phyloP scores from a whole-genome alignment of 257 asterid genomes.

The Buddleja alternifolia region DNA sequence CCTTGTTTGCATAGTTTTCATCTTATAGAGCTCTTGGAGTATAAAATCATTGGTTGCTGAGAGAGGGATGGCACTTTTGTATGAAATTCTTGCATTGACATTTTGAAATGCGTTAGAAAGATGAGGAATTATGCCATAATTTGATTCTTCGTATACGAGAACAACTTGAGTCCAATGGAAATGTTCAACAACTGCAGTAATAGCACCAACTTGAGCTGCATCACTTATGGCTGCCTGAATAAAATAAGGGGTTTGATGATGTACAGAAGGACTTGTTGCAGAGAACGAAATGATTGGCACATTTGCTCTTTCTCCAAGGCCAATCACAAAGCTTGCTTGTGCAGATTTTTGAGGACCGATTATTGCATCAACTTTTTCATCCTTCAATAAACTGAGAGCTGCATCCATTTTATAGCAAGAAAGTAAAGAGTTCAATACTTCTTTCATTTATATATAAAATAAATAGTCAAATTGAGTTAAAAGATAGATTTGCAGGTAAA shows the following conservation, averaged over 20 bases:
- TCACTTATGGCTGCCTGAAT: constrained; percentile 34
- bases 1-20: constrained; percentile 49
- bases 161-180: constrained; percentile 42
- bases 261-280: constrained; percentile 29
- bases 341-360: constrained; percentile 37
- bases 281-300: constrained; percentile 41
- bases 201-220: constrained; percentile 34
- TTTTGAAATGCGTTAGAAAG: constrained; percentile 36
- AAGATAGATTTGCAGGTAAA: too few relatives aligned
- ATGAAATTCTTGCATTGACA: constrained; percentile 24
- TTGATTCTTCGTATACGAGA: constrained; percentile 39
- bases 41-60: constrained; percentile 31
- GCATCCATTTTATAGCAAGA: constrained; percentile 9
- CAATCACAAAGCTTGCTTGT: constrained; percentile 33
- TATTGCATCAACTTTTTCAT: constrained; percentile 32
- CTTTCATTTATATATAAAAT: too few relatives aligned
- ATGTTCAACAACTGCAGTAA: constrained; percentile 35
- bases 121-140: constrained; percentile 35
- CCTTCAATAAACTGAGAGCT: constrained; percentile 30
- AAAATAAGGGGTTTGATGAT: constrained; percentile 31
- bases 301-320: constrained; percentile 32
- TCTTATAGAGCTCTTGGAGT: constrained; percentile 28
- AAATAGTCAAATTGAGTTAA: too few relatives aligned
- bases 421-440: too few relatives aligned
- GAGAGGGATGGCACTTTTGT: constrained; percentile 28